Evolutionary conservation across 2,329 filamentous ascomycete genomes (phyloP).

Genomic region (Albifimbria verrucaria): DNA sequence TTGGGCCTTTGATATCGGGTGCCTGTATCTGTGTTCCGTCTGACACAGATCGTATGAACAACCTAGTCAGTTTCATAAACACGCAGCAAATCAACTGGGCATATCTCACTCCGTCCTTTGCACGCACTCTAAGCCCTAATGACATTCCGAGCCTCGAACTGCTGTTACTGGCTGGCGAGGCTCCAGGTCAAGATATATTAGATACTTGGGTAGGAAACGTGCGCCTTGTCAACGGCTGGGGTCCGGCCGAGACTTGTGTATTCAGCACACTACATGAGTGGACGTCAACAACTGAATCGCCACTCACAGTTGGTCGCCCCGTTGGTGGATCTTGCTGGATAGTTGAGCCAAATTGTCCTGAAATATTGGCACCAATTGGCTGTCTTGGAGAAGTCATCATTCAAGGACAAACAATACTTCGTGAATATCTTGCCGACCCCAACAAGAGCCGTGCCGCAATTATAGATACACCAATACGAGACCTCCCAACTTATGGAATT

Average conservation of each 20-base stretch:
- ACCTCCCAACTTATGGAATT: conserved; percentile 8
- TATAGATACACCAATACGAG: conserved; percentile 16
- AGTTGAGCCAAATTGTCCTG: conserved; percentile 12
- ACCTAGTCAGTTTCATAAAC: conserved; percentile 3
- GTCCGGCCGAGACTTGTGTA: conserved; percentile 14
- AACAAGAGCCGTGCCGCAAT: conserved; percentile 16
- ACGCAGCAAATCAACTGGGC: background rate
- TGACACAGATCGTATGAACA: conserved; percentile 2
- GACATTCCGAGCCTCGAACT: conserved; percentile 4
- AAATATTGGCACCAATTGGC: conserved; percentile 8
- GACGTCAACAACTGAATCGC: background rate
- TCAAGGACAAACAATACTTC: conserved; percentile 14
- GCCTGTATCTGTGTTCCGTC: conserved; percentile 6
- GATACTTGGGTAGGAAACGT: conserved; percentile 12
- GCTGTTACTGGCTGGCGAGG: conserved; percentile 16
- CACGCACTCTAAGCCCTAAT: background rate
- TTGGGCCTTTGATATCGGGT: conserved; percentile 3
- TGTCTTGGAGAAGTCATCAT: conserved; percentile 15
- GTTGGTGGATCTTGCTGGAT: conserved; percentile 11
- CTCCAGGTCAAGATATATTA: conserved; percentile 10
- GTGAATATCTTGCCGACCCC: conserved; percentile 18
- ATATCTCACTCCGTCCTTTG: conserved; percentile 3
- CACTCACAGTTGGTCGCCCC: conserved; percentile 5
- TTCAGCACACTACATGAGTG: conserved; percentile 9
- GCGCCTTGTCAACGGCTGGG: conserved; percentile 17